Evolutionary conservation across 495 filamentous ascomycete species (phyloP), one percentile per base, ranked within the genome.

Genomic region (Talaromyces trachyspermus): DNA sequence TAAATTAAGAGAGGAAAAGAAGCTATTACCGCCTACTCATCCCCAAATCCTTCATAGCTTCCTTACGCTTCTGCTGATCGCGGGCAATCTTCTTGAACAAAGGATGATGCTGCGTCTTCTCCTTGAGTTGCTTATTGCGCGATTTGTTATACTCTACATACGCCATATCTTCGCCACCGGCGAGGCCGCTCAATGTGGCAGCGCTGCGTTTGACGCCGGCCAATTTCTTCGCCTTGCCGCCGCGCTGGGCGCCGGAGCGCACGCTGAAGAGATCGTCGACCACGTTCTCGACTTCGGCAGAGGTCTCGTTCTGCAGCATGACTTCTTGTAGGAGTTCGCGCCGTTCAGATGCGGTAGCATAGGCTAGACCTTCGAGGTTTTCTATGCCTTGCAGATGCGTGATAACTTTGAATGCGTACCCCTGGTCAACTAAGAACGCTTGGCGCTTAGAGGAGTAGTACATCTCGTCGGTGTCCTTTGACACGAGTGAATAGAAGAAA

Each of bases 371-470:
- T 5, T 85, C 80, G 25, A 89, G 81, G 29, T 85, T 74, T 51
- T 96, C 89, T 45, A 97, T 89, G 20, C 91, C 91, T 55, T 89
- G 82, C 5, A 99, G 75, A 58, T 95, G 89, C 1, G 92, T 97
- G 63, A 99, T 99, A 49, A 99, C 92, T 64, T 97, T 97, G 76
- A 97, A 97, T 15, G 92, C 92, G 64, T 99, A 99, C 27, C 92
- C 92, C 63, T 99, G 92, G 55, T 99, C 92, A 40, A 99, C 89
- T 3, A 99, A 76, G 75, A 99, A 99, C 20, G 92, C 94, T 61
- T 99, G 92, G 17, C 92, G 81, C 67, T 96, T 96, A 30, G 87
- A 86, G 5, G 92, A 96, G 70, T 95, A 99, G 63, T 84, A 91
- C 94, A 99, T 97, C 68, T 99, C 92, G 43, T 88, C 79, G 2